These are phyloP conservation scores for Trichoderma aggressivum DNA, from an alignment of 2,329 filamentous ascomycete species.

Conservation along the genomic window DNA sequence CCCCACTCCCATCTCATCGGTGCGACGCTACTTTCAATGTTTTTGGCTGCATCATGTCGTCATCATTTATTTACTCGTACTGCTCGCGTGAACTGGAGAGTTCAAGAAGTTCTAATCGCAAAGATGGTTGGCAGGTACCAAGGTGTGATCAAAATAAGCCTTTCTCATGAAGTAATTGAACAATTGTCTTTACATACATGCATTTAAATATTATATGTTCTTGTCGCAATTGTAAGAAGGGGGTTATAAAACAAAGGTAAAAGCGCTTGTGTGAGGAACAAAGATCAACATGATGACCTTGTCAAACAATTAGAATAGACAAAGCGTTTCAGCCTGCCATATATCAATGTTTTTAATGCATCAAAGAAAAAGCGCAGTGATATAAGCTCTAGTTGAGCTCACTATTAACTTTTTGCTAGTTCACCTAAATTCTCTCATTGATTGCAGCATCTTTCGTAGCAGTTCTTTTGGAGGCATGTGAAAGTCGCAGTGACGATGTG, in stretches of 20 bases:
- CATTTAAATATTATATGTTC: not conserved
- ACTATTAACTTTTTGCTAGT: not conserved
- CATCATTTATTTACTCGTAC: not conserved
- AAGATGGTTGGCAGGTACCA: not conserved
- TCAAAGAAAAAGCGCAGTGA: not conserved
- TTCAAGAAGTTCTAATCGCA: not conserved
- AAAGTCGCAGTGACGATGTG: not conserved
- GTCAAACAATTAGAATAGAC: not conserved
- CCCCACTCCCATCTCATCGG: not conserved
- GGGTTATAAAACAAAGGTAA: not conserved
- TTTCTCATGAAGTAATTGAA: not conserved
- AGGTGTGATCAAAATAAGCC: not conserved
- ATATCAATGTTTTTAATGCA: not conserved
- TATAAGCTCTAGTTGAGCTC: not conserved
- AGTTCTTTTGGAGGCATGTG: not conserved
- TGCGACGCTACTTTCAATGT: not conserved
- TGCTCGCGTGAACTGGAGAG: not conserved
- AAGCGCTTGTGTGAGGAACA: not conserved
- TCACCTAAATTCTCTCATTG: not conserved
- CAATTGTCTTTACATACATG: not conserved
- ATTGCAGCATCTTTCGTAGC: not conserved
- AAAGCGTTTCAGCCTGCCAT: not conserved
- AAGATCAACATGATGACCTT: not conserved
- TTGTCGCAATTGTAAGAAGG: not conserved
- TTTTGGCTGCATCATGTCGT: not conserved